phyloP scores from a whole-genome alignment of 805 yeast species.

The Metschnikowia lachancei region DNA sequence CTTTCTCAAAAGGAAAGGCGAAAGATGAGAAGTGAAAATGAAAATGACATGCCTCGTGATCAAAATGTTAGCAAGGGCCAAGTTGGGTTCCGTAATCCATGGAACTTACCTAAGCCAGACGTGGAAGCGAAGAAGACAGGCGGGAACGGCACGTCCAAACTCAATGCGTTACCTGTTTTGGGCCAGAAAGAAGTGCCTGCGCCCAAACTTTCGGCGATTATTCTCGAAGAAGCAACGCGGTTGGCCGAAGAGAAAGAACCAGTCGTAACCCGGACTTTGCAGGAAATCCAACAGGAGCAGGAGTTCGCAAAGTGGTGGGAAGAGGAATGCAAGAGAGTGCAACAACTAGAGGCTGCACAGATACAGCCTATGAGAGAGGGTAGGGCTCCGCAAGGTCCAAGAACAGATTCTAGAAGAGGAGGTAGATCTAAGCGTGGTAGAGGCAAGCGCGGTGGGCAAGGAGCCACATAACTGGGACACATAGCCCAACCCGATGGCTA shows the following conservation, averaged over 20 bases:
- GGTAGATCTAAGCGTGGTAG: conserved; percentile 8
- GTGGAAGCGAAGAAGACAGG: not conserved
- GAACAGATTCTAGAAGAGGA: conserved; percentile 2
- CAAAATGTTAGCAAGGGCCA: not conserved
- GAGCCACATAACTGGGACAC: no score
- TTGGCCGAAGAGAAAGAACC: conserved; percentile 33
- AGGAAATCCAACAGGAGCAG: conserved; percentile 76
- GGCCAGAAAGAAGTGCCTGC: conserved; percentile 16
- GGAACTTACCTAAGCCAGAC: conserved; percentile 5
- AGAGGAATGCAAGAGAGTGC: conserved; percentile 67
- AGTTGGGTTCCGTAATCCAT: conserved; percentile 12
- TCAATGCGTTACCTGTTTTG: conserved; percentile 20
- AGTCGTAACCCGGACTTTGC: conserved; percentile 43
- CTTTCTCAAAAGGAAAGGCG: conserved; percentile 62
- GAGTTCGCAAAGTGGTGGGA: conserved; percentile 90
- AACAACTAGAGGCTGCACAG: conserved; percentile 24
- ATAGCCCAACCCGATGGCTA: no score
- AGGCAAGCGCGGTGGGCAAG: conserved; percentile 13
- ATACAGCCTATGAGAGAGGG: not conserved
- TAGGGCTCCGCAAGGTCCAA: not conserved
- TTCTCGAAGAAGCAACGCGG: conserved; percentile 42
- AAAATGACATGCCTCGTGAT: not conserved
- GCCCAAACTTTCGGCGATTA: conserved; percentile 39
- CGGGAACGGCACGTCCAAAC: not conserved
- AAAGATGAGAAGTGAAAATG: conserved; percentile 28